A percentile compares a stretch with the other conserved stretches of the same genome.
Conservation (phyloP, 2,329 filamentous ascomycete species). For the Talaromyces sp. region DNA sequence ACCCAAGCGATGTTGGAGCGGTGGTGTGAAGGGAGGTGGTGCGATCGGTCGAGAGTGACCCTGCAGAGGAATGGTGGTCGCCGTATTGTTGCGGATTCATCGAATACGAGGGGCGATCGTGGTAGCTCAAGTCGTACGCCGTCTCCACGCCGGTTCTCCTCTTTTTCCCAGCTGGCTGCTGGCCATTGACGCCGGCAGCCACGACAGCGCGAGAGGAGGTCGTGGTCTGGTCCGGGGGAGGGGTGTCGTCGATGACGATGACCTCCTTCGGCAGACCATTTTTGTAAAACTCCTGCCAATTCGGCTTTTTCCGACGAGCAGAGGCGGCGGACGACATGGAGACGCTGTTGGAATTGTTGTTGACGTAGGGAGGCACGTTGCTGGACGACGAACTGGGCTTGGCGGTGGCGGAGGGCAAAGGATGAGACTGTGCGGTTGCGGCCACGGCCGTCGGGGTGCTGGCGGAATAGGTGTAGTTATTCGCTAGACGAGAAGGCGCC, state of each 20-base stretch:
- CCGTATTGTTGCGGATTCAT: conserved; percentile 68
- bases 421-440: conserved; percentile 19
- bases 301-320: conserved; percentile 54
- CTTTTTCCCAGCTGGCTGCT: conserved; percentile 59
- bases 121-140: conserved; percentile 67
- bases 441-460: conserved; percentile 27
- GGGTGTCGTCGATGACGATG: conserved; percentile 72
- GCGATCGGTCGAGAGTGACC: conserved; percentile 75
- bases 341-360: conserved; percentile 21
- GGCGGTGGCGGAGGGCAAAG: conserved; percentile 34
- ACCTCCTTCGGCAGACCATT: conserved; percentile 80
- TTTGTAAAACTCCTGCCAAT: conserved; percentile 78
- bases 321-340: conserved; percentile 39
- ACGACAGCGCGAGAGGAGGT: conserved; percentile 19
- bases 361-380: background rate
- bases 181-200: conserved; percentile 18
- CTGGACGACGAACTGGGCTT: conserved; percentile 29
- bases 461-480: conserved; percentile 40
- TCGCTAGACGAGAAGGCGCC: conserved; percentile 37
- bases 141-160: conserved; percentile 61
- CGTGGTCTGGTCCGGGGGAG: conserved; percentile 40
- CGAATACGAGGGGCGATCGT: conserved; percentile 66
- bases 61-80: conserved; percentile 57
- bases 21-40: conserved; percentile 83
- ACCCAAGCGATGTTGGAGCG: conserved; percentile 80